Evolutionary conservation across 2,329 filamentous ascomycete species (phyloP).

Genomic region (Sarocladiaceae sp.): DNA sequence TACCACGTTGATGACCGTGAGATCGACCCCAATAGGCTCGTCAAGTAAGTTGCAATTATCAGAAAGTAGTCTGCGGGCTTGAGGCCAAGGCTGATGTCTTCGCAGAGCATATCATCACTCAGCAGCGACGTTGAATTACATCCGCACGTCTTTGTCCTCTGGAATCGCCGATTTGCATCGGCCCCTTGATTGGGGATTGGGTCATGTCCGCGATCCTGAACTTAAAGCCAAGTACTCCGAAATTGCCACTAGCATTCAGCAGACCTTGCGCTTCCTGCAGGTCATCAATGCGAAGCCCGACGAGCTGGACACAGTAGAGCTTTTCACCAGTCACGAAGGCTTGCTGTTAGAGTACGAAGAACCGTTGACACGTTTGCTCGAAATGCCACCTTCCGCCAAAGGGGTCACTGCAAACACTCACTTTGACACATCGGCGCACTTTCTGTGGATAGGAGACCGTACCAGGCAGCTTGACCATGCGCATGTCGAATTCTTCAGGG

Average conservation of each 20-base stretch:
- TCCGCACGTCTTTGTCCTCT: constrained; percentile 76
- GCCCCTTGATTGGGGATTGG: constrained; percentile 90
- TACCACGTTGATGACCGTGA: constrained; percentile 70
- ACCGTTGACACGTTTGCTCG: constrained; percentile 72
- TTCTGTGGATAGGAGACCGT: constrained; percentile 97
- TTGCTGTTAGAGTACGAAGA: constrained; percentile 94
- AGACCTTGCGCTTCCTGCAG: constrained; percentile 89
- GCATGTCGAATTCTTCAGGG: constrained; percentile 96
- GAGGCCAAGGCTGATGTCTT: neutral
- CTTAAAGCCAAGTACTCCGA: constrained; percentile 82
- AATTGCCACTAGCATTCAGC: constrained; percentile 82
- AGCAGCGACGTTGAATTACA: constrained; percentile 89
- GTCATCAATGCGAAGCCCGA: constrained; percentile 85
- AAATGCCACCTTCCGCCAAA: constrained; percentile 49
- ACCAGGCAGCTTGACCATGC: constrained; percentile 90
- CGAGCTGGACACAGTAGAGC: constrained; percentile 84
- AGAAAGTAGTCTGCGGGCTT: no score
- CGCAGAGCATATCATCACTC: constrained; percentile 88
- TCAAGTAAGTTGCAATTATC: constrained; percentile 47
- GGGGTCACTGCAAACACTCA: constrained; percentile 38
- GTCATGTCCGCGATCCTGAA: constrained; percentile 79
- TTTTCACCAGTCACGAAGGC: constrained; percentile 94
- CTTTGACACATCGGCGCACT: constrained; percentile 94
- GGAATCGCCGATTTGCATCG: constrained; percentile 93
- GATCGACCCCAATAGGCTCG: constrained; percentile 78